Evolutionary conservation across 2,329 filamentous ascomycete genomes (phyloP).

Genomic region (Pseudogymnoascus sp.): DNA sequence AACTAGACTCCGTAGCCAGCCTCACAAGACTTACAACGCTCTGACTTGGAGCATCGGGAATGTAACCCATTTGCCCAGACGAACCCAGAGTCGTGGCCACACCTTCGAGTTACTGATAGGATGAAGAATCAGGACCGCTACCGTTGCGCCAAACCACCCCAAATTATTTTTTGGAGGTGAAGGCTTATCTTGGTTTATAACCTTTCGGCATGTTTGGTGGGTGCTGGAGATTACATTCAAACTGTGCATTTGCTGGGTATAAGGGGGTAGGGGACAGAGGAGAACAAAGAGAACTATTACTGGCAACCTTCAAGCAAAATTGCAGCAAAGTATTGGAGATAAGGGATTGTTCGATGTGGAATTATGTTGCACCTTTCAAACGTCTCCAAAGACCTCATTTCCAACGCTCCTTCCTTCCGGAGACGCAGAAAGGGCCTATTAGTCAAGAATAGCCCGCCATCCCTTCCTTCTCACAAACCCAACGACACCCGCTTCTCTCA

Average conservation of each 20-base stretch:
- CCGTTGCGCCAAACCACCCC: not conserved
- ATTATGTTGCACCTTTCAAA: not conserved
- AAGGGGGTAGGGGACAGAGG: not conserved
- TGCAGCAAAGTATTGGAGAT: not conserved
- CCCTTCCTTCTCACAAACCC: constrained; percentile 50
- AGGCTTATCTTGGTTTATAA: not conserved
- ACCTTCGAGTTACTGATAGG: not conserved
- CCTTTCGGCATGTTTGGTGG: not conserved
- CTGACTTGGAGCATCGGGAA: not conserved
- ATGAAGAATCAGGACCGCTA: not conserved
- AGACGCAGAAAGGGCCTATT: not conserved
- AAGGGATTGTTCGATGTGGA: not conserved
- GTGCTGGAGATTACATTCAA: not conserved
- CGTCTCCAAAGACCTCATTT: not conserved
- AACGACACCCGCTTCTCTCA: constrained; percentile 52
- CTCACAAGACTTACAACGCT: not conserved
- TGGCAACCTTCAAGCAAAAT: not conserved
- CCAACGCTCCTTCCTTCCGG: not conserved
- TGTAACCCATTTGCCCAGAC: not conserved
- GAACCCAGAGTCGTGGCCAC: not conserved
- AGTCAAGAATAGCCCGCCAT: constrained; percentile 45
- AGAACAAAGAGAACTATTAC: not conserved
- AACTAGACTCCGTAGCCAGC: not conserved
- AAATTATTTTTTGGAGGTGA: not conserved
- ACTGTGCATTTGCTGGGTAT: not conserved